Base-by-base conservation (phyloP, 352 stramenopile species). In the Phytopythium chamaehyphon region DNA sequence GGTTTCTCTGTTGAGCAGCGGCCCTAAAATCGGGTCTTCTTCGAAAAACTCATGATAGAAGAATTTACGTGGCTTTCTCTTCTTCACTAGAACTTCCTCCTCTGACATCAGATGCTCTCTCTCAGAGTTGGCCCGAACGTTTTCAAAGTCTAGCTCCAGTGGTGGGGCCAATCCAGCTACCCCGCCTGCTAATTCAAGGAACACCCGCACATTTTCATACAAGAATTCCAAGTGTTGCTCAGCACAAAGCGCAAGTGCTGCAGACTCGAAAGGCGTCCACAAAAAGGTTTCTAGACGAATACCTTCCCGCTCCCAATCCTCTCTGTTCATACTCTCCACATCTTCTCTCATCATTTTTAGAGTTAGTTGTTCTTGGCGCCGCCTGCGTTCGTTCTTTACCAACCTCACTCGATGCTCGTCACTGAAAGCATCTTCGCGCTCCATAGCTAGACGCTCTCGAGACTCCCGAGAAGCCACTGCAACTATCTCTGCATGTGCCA, bases 41-140 rank as follows among this genome's bases (percentile, higher is more conserved):
- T 88, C 72, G 46, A 83, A 86, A 49, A 83, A 88, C 45, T 88
- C 74, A 42, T 88, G 76, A 47, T 86, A 88, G 55, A 88, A 88
- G 49, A 88, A 88, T 39, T 66, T 65, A 6, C 70, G 70, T 8
- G 56, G 61, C 24, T 72, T 77, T 4, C 70, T 60, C 36, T 76
- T 81, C 46, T 72, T 80, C 2, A 28, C 51, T 5, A 67, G 72
- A 0, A 86, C 60, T 6, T 61, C 59, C 0, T 79, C 63, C 19
- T 72, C 42, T 7, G 53, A 45, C 23, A 88, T 37, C 2, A 40
- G 58, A 9, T 57, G 24, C 51, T 88, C 76, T 1, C 43, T 49
- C 22, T 24, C 19, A 8, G 62, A 56, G 54, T 83, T 52, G 15
- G 46, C 19, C n/a, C 42, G 49, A 1, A 85, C 70, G 15, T 64